Evolutionary conservation across 176 grass and related monocot species (phyloP).

Genomic region (Carex parvula): DNA sequence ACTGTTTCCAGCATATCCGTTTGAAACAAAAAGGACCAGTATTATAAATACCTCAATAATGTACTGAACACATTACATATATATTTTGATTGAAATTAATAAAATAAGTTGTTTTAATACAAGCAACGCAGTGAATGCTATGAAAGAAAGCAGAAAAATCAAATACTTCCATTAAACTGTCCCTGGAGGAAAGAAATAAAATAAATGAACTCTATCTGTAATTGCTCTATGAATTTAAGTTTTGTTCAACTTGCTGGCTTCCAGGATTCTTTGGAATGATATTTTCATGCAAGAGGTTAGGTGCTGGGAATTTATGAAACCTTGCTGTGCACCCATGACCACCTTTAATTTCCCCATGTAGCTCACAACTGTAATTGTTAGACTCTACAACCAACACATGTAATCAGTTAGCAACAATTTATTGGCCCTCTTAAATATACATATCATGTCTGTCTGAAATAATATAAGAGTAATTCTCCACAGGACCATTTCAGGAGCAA

Average conservation of each 20-base stretch:
- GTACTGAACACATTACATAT: neutral
- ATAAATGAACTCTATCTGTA: neutral
- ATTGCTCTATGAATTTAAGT: neutral
- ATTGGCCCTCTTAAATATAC: neutral
- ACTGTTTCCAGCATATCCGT: neutral
- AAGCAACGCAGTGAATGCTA: neutral
- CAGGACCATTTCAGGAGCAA: neutral
- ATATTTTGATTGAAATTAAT: neutral
- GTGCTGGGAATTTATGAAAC: slow-evolving; percentile 37
- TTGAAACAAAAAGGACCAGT: neutral
- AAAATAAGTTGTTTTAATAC: neutral
- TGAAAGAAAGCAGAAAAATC: neutral
- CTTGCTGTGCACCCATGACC: slow-evolving; percentile 32
- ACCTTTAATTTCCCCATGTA: slow-evolving; percentile 43
- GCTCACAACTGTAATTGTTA: slow-evolving; percentile 34
- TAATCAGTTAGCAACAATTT: slow-evolving; percentile 8
- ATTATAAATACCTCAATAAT: neutral
- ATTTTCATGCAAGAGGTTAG: slow-evolving; percentile 24
- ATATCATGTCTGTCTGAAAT: neutral
- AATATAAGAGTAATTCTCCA: neutral
- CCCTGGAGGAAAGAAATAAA: neutral
- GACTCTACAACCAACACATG: slow-evolving; percentile 22
- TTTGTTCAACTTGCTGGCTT: slow-evolving; percentile 23
- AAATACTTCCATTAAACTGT: neutral
- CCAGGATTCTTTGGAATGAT: slow-evolving; percentile 29